These are phyloP conservation scores for Thielaviopsis musarum DNA, from an alignment of 2,329 filamentous ascomycete species.

Conservation along the genomic window DNA sequence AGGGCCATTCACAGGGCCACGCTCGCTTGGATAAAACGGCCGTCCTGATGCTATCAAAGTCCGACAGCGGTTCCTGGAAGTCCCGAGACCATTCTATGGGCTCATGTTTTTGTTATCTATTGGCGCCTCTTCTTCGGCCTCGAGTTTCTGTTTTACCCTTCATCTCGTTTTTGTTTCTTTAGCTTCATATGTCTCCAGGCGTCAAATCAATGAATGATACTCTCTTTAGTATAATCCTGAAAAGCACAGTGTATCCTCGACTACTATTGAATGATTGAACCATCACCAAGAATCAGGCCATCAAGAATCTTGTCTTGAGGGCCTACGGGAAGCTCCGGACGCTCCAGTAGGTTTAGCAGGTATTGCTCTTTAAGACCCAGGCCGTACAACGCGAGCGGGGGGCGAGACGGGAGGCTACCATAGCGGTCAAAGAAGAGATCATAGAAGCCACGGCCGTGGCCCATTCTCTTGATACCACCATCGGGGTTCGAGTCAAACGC, in stretches of 20 bases:
- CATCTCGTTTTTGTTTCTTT: neutral
- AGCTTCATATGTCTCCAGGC: neutral
- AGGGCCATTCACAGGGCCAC: too few relatives aligned
- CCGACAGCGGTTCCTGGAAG: neutral
- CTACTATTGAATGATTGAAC: conserved; percentile 2
- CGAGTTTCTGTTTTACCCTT: neutral
- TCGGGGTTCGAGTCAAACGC: conserved; percentile 57
- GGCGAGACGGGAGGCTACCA: conserved; percentile 19
- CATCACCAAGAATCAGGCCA: conserved; percentile 7
- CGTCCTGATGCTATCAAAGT: neutral
- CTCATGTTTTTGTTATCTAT: conserved; percentile 11
- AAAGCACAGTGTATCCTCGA: neutral
- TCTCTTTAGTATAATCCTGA: neutral
- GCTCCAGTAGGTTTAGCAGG: conserved; percentile 30
- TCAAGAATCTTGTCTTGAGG: conserved; percentile 6
- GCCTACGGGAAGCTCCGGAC: neutral
- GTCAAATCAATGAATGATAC: neutral
- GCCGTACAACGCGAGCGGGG: conserved; percentile 42
- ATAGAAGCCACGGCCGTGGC: conserved; percentile 94
- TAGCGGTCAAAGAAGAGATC: conserved; percentile 80
- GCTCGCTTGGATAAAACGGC: neutral
- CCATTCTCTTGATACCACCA: conserved; percentile 53
- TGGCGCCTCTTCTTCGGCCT: conserved; percentile 1
- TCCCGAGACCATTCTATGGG: neutral
- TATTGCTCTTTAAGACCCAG: conserved; percentile 78